Percentiles rank a stretch among this genome's conserved stretches.
Evolutionary conservation across 2,329 filamentous ascomycete genomes (phyloP).

Genomic region (Colletotrichum higginsianum): DNA sequence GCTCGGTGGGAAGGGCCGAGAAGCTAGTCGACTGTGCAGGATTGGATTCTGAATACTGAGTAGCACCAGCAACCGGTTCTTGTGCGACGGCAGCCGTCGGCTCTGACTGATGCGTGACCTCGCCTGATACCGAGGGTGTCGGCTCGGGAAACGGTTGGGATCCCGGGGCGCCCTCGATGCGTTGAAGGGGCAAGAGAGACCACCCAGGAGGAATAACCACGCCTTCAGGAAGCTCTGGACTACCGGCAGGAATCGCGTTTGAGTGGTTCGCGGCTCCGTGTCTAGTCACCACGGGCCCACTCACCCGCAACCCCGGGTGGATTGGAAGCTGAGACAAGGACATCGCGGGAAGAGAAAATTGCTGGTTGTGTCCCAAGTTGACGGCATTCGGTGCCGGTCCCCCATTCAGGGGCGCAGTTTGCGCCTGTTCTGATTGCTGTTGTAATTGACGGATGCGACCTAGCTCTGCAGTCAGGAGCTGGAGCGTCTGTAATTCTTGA

Average conservation of each 20-base stretch:
- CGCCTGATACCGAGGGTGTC: slow-evolving; percentile 41
- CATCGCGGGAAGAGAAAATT: slow-evolving; percentile 35
- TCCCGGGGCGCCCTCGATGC: slow-evolving; percentile 60
- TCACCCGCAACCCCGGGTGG: slow-evolving; percentile 50
- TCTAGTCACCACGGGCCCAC: slow-evolving; percentile 60
- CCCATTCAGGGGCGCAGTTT: slow-evolving; percentile 19
- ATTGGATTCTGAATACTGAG: slow-evolving; percentile 8
- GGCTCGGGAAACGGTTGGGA: slow-evolving; percentile 44
- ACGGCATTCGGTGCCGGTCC: slow-evolving; percentile 39
- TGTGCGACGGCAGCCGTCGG: not conserved
- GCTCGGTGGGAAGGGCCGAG: slow-evolving; percentile 14
- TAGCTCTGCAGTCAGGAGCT: slow-evolving; percentile 77
- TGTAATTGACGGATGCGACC: slow-evolving; percentile 72
- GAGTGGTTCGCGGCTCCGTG: slow-evolving; percentile 63
- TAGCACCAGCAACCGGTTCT: not conserved
- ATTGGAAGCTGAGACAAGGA: slow-evolving; percentile 33
- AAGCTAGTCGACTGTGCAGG: not conserved
- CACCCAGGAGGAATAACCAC: slow-evolving; percentile 76
- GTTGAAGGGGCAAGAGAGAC: slow-evolving; percentile 74
- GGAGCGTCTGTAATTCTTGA: slow-evolving; percentile 78
- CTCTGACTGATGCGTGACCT: slow-evolving; percentile 8
- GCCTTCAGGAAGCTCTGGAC: slow-evolving; percentile 73
- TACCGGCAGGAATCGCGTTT: slow-evolving; percentile 71
- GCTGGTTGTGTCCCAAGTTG: slow-evolving; percentile 44
- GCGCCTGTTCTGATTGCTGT: slow-evolving; percentile 51